These are phyloP conservation scores for Lentinus tigrinus DNA, from an alignment of 768 basidiomycete species.

Conservation along the genomic window DNA sequence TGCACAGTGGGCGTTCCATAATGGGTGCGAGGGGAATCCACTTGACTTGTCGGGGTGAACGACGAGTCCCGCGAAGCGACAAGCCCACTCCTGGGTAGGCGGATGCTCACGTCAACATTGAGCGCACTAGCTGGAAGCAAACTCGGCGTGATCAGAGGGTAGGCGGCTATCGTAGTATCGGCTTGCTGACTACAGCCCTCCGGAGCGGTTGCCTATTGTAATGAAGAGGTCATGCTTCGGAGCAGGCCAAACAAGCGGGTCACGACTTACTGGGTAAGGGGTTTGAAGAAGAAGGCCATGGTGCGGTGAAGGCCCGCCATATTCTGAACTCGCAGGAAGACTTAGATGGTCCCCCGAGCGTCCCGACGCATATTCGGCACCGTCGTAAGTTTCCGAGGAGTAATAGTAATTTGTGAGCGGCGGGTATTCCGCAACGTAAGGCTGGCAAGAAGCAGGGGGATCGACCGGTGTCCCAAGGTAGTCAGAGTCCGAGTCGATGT, in stretches of 20 bases:
- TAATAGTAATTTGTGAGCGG: constrained; percentile 13
- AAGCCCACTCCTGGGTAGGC: too few species aligned
- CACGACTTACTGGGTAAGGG: background rate
- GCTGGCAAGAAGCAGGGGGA: constrained; percentile 6
- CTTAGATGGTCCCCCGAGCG: constrained; percentile 1
- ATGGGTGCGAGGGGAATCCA: background rate
- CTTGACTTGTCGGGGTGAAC: background rate
- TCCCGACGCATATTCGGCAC: background rate
- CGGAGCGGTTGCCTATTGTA: background rate
- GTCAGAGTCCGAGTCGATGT: constrained; percentile 20
- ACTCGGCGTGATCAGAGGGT: too few species aligned
- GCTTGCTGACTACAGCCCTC: background rate
- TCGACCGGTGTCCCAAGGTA: constrained; percentile 18
- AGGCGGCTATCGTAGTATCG: background rate
- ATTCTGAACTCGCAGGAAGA: constrained; percentile 2
- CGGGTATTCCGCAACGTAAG: constrained; percentile 10
- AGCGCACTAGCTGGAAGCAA: too few species aligned
- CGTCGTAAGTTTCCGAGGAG: background rate
- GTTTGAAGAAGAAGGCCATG: background rate
- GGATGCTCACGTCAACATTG: too few species aligned
- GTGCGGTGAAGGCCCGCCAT: background rate
- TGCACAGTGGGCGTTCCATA: background rate
- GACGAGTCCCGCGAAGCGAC: background rate
- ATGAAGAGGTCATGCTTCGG: background rate
- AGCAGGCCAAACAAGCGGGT: background rate